Percentiles rank a stretch among this genome's conserved stretches.
These are phyloP conservation scores for Ogataea minuta DNA, from an alignment of 805 yeast species.

Conservation along the genomic window DNA sequence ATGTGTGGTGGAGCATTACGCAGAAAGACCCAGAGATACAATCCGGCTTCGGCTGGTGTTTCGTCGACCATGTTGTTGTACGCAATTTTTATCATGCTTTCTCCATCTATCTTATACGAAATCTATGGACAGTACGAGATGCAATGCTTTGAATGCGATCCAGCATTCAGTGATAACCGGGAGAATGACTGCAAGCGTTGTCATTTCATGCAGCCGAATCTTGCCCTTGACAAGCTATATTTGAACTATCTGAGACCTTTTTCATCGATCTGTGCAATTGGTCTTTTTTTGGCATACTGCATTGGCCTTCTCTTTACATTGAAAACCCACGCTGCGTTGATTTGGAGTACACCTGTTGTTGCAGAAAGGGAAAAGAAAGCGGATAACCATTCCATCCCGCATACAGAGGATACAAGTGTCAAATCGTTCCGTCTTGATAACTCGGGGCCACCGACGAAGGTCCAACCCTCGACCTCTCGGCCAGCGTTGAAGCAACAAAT, in stretches of 20 bases:
- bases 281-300: conserved; percentile 77
- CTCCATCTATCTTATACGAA: conserved; percentile 87
- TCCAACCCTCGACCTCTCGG: conserved; percentile 2
- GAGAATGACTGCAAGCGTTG: conserved; percentile 61
- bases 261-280: conserved; percentile 73
- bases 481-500: not conserved
- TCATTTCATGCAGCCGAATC: conserved; percentile 73
- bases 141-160: conserved; percentile 58
- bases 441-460: conserved; percentile 11
- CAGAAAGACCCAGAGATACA: conserved; percentile 90
- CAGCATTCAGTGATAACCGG: conserved; percentile 5
- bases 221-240: conserved; percentile 68
- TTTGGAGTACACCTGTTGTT: conserved; percentile 75
- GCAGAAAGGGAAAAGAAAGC: conserved; percentile 37
- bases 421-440: conserved; percentile 26
- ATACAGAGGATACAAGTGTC: conserved; percentile 25
- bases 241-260: conserved; percentile 73
- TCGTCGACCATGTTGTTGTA: conserved; percentile 92
- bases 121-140: conserved; percentile 86
- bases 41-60: conserved; percentile 95
- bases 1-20: conserved; percentile 97
- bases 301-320: conserved; percentile 91
- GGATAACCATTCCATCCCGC: conserved; percentile 11
- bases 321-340: conserved; percentile 93
- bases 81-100: conserved; percentile 86